Evolutionary conservation across 2,329 filamentous ascomycete species (phyloP), one percentile per base, ranked within the genome.

Genomic region (Penicillium capsulatum): DNA sequence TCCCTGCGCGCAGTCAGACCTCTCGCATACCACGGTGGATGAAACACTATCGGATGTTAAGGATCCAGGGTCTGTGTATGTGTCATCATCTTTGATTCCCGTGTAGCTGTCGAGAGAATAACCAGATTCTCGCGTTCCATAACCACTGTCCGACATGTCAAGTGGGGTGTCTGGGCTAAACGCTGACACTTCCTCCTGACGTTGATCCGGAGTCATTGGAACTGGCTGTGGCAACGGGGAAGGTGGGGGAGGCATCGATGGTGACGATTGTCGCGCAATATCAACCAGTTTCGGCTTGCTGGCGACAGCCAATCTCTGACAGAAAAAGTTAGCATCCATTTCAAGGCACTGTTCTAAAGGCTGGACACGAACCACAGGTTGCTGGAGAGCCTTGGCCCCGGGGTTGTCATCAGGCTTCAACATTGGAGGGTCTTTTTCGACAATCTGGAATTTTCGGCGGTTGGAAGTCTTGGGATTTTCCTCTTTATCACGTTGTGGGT

Each of bases 141-240:
- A 65, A 0, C 60, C 63, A 44, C 58, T 63, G 19, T 65, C 63
- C 3, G 59, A 59, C 40, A 61, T 55, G 7, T 63, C 59, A 2
- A 62, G 42, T 6, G 64, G 63, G 1, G 64, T 66, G 17, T 66
- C 64, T 17, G 64, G 64, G 24, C 64, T 66, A 34, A 66, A 66
- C 2, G 60, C 64, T 6, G 64, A 66, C 29, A 66, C 52, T 42
- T 66, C 64, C 24, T 59, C 55, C 35, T 60, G 54, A 5, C 51
- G 49, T 17, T 59, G 57, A 39, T 65, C 60, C 2, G 63, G 63
- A 0, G 63, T 66, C 9, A 57, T 61, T 3, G 63, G 63, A 13
- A 62, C 37, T 11, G 51, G 42, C 10, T 55, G 51, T 10, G 53
- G 53, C 6, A 38, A 32, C n/a, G 49, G 26, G 9, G 45, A 39